Evolutionary conservation across 345 rosid species (phyloP).

Genomic region (Pistacia vera): DNA sequence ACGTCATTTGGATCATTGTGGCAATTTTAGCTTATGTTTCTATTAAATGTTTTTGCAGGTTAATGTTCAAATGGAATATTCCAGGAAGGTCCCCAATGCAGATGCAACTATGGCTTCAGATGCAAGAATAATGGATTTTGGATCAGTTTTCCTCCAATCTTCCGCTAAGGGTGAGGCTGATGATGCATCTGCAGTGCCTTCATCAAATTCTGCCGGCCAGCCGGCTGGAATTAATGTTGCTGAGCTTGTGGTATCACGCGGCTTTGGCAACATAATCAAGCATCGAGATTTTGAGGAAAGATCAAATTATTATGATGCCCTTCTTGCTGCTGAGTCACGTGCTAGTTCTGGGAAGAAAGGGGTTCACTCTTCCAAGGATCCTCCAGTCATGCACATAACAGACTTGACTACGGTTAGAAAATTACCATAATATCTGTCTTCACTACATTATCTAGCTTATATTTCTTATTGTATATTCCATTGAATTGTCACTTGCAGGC

Average conservation of each 20-base stretch:
- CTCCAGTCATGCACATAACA: constrained; percentile 75
- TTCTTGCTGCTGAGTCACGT: constrained; percentile 92
- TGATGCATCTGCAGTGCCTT: constrained; percentile 50
- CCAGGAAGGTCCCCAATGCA: constrained; percentile 66
- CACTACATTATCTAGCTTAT: neutral
- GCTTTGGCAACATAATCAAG: constrained; percentile 75
- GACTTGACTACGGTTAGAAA: constrained; percentile 72
- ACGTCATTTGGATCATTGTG: neutral
- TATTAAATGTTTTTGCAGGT: constrained; percentile 50
- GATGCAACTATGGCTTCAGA: constrained; percentile 73
- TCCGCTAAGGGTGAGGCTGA: constrained; percentile 59
- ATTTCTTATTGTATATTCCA: constrained; percentile 2
- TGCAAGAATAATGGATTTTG: constrained; percentile 90
- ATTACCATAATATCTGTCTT: constrained; percentile 10
- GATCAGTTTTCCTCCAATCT: constrained; percentile 79
- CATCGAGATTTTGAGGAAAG: constrained; percentile 98
- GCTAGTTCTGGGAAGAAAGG: constrained; percentile 80
- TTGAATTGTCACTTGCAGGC: constrained; percentile 46
- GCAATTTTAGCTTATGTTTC: constrained; percentile 2
- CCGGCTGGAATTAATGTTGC: constrained; percentile 76
- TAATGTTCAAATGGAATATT: constrained; percentile 91
- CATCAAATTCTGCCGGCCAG: constrained; percentile 41
- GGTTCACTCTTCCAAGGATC: constrained; percentile 76
- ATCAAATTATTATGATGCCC: constrained; percentile 87
- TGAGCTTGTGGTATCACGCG: constrained; percentile 80